Evolutionary conservation across 2,329 filamentous ascomycete species (phyloP).

Genomic region (Cryphonectria carpinicola): DNA sequence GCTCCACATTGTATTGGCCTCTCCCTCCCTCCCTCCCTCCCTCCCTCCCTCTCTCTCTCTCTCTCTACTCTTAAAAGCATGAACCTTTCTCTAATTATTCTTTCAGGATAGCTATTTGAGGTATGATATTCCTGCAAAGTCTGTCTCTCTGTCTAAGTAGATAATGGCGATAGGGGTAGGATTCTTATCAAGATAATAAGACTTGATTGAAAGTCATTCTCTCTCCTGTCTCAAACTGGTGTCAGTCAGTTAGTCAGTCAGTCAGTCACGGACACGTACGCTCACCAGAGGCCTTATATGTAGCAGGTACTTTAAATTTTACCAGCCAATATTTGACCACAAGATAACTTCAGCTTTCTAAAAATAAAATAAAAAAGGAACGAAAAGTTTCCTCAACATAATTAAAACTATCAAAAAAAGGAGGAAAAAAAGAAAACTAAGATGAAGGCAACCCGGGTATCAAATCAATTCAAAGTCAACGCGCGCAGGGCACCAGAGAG

Average conservation of each 20-base stretch:
- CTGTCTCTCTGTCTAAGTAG: not conserved
- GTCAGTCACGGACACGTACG: too few species aligned
- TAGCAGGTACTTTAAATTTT: not conserved
- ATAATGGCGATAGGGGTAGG: not conserved
- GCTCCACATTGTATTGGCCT: too few species aligned
- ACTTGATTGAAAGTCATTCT: too few species aligned
- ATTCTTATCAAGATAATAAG: not conserved
- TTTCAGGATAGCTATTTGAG: not conserved
- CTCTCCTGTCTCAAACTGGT: too few species aligned
- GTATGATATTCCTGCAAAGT: not conserved
- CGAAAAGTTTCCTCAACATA: not conserved
- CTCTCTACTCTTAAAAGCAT: too few species aligned
- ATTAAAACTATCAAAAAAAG: not conserved
- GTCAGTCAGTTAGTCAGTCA: too few species aligned
- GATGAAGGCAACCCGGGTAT: constrained; percentile 16
- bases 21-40: too few species aligned
- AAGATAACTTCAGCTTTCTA: not conserved
- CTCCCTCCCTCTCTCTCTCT: too few species aligned
- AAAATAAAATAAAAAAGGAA: not conserved
- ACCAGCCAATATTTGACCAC: not conserved
- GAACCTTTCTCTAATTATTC: too few species aligned
- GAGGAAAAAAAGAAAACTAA: too few species aligned
- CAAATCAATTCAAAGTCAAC: constrained; percentile 12
- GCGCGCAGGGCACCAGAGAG: not conserved
- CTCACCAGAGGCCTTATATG: too few species aligned